phyloP scores from a whole-genome alignment of 129 eudicot species.

The Rutidosis leptorrhynchoides region DNA sequence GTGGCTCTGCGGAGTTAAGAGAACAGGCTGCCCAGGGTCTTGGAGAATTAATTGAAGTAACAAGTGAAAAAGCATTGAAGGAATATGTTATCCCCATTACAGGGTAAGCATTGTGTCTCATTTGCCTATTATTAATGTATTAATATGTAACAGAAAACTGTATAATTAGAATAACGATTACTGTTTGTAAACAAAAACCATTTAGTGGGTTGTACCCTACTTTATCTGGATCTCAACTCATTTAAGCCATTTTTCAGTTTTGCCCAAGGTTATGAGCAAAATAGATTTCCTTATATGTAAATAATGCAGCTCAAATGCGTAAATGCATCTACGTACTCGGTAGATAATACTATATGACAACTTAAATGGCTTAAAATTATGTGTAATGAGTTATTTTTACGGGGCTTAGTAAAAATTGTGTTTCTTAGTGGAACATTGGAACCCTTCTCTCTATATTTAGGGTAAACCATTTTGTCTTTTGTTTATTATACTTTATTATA shows the following conservation, averaged over 20 bases:
- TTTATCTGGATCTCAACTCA: neutral
- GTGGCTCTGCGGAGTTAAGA: constrained; percentile 95
- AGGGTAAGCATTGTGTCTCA: constrained; percentile 49
- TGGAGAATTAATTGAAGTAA: constrained; percentile 96
- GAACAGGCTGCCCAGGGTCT: constrained; percentile 98
- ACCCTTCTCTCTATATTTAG: no score
- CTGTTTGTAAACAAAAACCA: neutral
- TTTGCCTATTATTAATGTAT: neutral
- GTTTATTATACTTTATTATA: neutral
- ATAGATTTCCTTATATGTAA: no score
- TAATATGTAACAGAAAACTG: neutral
- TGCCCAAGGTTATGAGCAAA: neutral
- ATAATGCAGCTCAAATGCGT: no score
- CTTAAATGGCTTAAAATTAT: no score
- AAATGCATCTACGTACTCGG: no score
- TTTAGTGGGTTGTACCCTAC: neutral
- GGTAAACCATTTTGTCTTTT: neutral
- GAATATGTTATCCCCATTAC: constrained; percentile 94
- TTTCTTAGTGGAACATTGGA: no score
- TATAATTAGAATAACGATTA: neutral
- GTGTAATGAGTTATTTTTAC: no score
- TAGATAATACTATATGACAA: no score
- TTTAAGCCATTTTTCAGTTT: neutral
- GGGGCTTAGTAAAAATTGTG: no score
- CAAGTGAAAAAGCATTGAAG: constrained; percentile 79